phyloP scores from a whole-genome alignment of 2,329 filamentous ascomycete species.

The Penicillium hordei region DNA sequence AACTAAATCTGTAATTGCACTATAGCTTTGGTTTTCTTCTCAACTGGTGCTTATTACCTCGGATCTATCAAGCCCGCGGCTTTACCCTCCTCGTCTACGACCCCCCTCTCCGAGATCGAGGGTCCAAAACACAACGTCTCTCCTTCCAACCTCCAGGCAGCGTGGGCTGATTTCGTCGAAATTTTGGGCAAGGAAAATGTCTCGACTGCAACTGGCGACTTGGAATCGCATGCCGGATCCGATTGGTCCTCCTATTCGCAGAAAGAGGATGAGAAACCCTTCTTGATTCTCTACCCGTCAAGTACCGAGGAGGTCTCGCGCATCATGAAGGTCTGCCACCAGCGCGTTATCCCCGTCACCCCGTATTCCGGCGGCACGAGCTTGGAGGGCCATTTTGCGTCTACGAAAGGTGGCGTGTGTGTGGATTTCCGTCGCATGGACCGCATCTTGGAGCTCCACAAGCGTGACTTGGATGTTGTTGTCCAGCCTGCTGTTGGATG shows the following conservation, averaged over 20 bases:
- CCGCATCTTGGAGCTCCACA: conserved; percentile 72
- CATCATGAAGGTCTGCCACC: conserved; percentile 86
- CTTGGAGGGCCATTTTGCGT: conserved; percentile 83
- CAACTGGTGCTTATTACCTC: conserved; percentile 56
- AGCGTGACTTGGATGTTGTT: conserved; percentile 72
- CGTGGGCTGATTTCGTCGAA: conserved; percentile 62
- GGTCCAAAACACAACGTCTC: conserved; percentile 57
- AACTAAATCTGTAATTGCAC: conserved; percentile 1
- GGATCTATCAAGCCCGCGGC: conserved; percentile 52
- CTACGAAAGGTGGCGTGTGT: conserved; percentile 78
- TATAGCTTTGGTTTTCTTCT: conserved; percentile 53
- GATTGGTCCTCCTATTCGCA: conserved; percentile 60
- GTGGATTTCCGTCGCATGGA: conserved; percentile 87
- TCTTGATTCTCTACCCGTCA: conserved; percentile 70
- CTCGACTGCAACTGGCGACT: conserved; percentile 56
- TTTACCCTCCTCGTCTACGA: conserved; percentile 56
- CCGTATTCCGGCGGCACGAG: conserved; percentile 86
- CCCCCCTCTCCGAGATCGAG: conserved; percentile 49
- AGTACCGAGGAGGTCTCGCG: conserved; percentile 80
- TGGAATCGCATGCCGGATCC: conserved; percentile 59
- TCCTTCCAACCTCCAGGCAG: conserved; percentile 60
- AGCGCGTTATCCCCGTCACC: conserved; percentile 77
- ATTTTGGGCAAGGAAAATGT: conserved; percentile 64
- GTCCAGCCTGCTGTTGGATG: conserved; percentile 82
- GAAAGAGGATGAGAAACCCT: conserved; percentile 46